Evolutionary conservation across 2,329 filamentous ascomycete species (phyloP), one percentile per base, ranked within the genome.

Genomic region (Aspergillus pseudoterreus): DNA sequence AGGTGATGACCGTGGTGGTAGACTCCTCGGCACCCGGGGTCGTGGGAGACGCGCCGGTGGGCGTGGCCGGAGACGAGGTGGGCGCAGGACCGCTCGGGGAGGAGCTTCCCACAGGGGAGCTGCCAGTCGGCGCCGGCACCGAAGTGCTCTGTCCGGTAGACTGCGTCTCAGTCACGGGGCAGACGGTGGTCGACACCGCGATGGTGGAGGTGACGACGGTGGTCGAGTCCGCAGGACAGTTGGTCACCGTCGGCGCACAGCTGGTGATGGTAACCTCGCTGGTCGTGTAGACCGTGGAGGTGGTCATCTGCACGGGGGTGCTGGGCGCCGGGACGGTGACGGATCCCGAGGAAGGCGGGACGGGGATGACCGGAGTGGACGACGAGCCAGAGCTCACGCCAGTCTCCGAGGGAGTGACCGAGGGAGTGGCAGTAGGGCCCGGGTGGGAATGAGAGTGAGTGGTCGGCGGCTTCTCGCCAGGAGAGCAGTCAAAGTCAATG

Each of bases 161-260:
- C 35, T 44, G 38, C 11, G 61, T 64, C 14, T 59, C 59, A 8
- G 69, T 71, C 30, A 72, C 67, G 33, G 74, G 82, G 77, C 81
- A 84, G 63, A 84, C 66, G 38, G 82, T 85, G 56, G 83, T 85
- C 46, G 78, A 80, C 45, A 83, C 62, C 43, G 82, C 70, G 53
- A 86, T 65, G 6, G 79, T 82, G 52, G 80, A 75, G 2, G 80
- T 82, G 49, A 79, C 71, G 27, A 82, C 64, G 0, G 71, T 74
- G 43, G 76, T 74, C 11, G 75, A 76, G 49, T 71, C 65, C 51
- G 73, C 76, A 27, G 80, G 80, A 75, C 81, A 84, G 71, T 81
- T 69, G 36, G 67, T 67, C 44, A 74, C 66, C 1, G 63, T 66
- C 4, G 72, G 59, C 11, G 67, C 67, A 50, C 71, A 74, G 60